Percentiles rank a stretch among this genome's conserved stretches.
phyloP scores from a whole-genome alignment of 345 rosid genomes.

The Iberis pinnata region DNA sequence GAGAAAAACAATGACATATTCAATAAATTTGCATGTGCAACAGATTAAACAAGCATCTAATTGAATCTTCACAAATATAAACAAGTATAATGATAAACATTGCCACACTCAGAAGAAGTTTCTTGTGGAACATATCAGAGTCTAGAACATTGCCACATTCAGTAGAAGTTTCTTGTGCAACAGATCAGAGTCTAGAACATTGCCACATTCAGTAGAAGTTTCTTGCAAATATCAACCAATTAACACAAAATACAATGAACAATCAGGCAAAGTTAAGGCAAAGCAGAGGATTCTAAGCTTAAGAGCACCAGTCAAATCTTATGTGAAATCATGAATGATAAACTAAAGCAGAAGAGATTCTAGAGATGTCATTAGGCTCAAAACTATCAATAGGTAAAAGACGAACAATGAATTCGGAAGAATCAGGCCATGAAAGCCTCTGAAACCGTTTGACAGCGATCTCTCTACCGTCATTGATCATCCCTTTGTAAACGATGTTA shows the following conservation, averaged over 20 bases:
- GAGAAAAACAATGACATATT: constrained; percentile 5
- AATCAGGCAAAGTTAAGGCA: background rate
- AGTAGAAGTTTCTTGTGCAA: background rate
- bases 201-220: background rate
- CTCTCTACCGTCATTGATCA: constrained; percentile 43
- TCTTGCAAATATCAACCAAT: background rate
- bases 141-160: constrained; percentile 12
- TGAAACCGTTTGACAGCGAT: constrained; percentile 89
- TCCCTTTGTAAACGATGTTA: constrained; percentile 82
- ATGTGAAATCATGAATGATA: constrained; percentile 6
- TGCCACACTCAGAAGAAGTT: no score
- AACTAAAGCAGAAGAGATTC: background rate
- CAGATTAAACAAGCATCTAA: background rate
- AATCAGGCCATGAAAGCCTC: constrained; percentile 85
- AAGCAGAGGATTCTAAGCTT: background rate
- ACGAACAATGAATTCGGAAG: constrained; percentile 84
- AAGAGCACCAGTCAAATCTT: constrained; percentile 1
- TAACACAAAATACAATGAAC: constrained; percentile 4
- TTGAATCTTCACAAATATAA: constrained; percentile 1
- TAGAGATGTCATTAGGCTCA: background rate
- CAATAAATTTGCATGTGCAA: background rate
- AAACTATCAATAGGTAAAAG: constrained; percentile 2
- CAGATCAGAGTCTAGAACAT: constrained; percentile 9
- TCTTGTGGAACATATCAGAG: background rate
- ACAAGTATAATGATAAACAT: no score